Conservation (phyloP, 179 eudicot genomes). For the Beta lomatogona region DNA sequence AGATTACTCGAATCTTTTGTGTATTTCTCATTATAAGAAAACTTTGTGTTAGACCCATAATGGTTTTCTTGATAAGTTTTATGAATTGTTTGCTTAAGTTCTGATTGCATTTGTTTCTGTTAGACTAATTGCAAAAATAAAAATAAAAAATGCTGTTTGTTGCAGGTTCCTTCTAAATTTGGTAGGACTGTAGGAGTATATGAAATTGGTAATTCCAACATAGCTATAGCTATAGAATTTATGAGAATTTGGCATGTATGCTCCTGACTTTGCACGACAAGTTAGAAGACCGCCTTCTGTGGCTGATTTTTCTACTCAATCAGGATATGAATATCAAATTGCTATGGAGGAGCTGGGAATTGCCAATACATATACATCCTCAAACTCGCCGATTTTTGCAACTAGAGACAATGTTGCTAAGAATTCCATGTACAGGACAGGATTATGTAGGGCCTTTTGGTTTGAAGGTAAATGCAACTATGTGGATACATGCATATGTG, state of each 20-base stretch:
- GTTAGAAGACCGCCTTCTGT: background rate
- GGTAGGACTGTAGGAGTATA: too few relatives aligned
- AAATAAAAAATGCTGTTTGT: constrained; percentile 1
- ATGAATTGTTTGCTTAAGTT: background rate
- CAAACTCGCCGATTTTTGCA: background rate
- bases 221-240: background rate
- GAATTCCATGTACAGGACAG: constrained; percentile 1
- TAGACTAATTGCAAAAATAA: background rate
- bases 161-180: constrained; percentile 19
- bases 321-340: background rate
- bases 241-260: constrained; percentile 19
- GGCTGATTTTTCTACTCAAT: background rate
- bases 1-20: too few relatives aligned
- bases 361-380: background rate
- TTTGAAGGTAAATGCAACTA: constrained; percentile 9
- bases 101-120: background rate
- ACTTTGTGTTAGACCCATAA: too few relatives aligned
- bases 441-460: constrained; percentile 24
- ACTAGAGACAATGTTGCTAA: background rate
- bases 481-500: constrained; percentile 22
- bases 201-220: background rate
- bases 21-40: too few relatives aligned
- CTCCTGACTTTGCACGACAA: constrained; percentile 2
- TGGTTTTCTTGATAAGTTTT: too few relatives aligned
- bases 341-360: background rate